Percentiles rank a stretch among this genome's conserved stretches.
Conservation (phyloP, 202 grass and related monocot genomes). For the Eragrostis tef region DNA sequence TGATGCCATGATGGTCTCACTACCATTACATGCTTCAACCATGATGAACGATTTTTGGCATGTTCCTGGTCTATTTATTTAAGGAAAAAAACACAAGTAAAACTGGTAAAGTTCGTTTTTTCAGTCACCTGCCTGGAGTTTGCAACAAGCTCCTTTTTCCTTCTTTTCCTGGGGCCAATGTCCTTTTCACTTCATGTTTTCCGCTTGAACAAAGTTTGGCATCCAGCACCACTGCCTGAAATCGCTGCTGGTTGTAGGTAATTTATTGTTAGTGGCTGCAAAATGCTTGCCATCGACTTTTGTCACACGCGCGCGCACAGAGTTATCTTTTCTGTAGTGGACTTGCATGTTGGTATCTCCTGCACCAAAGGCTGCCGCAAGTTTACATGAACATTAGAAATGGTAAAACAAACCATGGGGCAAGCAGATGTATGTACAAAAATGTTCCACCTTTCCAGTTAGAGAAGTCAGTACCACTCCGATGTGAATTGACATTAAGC, state of each 20-base stretch:
- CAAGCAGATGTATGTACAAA: background rate
- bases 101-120: conserved; percentile 42
- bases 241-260: conserved; percentile 39
- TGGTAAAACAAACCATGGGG: conserved; percentile 33
- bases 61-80: conserved; percentile 26
- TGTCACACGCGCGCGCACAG: background rate
- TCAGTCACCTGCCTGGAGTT: background rate
- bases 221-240: conserved; percentile 45
- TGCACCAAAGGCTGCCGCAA: conserved; percentile 12
- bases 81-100: background rate
- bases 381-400: conserved; percentile 27
- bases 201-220: conserved; percentile 23
- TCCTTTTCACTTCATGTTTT: conserved; percentile 17
- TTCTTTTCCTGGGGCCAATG: background rate
- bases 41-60: conserved; percentile 24
- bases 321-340: conserved; percentile 6
- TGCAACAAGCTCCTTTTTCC: background rate
- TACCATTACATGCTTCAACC: background rate
- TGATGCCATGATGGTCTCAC: conserved; percentile 45
- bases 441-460: background rate
- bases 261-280: conserved; percentile 10
- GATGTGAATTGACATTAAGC: background rate
- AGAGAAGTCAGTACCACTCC: background rate
- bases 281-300: conserved; percentile 3
- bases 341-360: background rate